These are phyloP conservation scores for Ogataea neopini DNA, from an alignment of 805 yeast genomes.

Conservation along the genomic window DNA sequence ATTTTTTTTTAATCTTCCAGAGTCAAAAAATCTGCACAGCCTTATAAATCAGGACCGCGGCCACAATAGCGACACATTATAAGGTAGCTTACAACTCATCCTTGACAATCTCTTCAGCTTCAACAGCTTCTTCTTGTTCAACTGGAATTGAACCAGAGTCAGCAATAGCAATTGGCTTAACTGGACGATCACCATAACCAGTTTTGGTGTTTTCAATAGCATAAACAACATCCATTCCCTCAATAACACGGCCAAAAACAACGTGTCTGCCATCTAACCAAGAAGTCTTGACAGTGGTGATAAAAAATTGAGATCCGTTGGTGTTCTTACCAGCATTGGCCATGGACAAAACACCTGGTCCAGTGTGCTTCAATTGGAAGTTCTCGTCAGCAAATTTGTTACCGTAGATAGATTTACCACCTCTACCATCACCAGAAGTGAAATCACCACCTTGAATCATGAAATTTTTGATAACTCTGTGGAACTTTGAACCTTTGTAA, in stretches of 20 bases:
- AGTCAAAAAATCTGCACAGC: not conserved
- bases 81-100: slow-evolving; percentile 17
- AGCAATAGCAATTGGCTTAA: slow-evolving; percentile 59
- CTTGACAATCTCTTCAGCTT: slow-evolving; percentile 24
- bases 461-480: slow-evolving; percentile 68
- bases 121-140: slow-evolving; percentile 23
- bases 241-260: slow-evolving; percentile 92
- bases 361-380: slow-evolving; percentile 65
- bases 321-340: slow-evolving; percentile 79
- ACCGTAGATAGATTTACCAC: slow-evolving; percentile 77
- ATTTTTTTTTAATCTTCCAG: not conserved
- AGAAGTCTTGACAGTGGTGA: slow-evolving; percentile 84
- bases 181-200: slow-evolving; percentile 69
- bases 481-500: slow-evolving; percentile 64
- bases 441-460: slow-evolving; percentile 86
- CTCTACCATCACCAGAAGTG: slow-evolving; percentile 67
- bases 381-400: slow-evolving; percentile 67
- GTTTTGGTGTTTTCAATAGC: slow-evolving; percentile 76
- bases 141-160: slow-evolving; percentile 67
- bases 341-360: slow-evolving; percentile 72
- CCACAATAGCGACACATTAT: too few species aligned
- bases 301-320: slow-evolving; percentile 94
- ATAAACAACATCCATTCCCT: slow-evolving; percentile 80
- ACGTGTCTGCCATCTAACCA: slow-evolving; percentile 97
- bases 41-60: not conserved